Base-by-base conservation (phyloP, 1,139 yeast genomes). In the Scheffersomyces lignicola region DNA sequence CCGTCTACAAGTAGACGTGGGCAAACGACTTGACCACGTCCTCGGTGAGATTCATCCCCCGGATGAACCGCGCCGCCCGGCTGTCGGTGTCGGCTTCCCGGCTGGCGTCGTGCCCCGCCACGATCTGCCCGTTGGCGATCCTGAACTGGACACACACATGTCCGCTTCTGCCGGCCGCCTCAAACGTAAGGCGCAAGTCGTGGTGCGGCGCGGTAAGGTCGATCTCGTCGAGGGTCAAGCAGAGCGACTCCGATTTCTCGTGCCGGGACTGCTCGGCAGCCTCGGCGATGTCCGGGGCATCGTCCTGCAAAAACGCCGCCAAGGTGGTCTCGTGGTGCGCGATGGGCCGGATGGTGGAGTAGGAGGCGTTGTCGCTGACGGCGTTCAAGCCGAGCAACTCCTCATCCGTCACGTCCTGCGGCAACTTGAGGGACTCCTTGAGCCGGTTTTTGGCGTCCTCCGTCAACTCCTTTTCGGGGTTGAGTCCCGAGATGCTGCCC, bases 331-430 rank as follows among this genome's bases (percentile, higher is more conserved):
- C 49, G 12, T 31, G 38, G 10, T 39, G 39, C 10, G 43, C 42
- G 10, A 51, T 48, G 4, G 49, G 47, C 25, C 48, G 50, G n/a
- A 48, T 50, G 2, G 52, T 47, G n/a, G 54, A 47, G 29, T 45
- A 44, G 23, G 41, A 44, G 12, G 58, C 51, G 29, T 43, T 44
- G 24, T 48, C 42, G 36, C 48, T 42, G 11, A 65, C 50, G 1
- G 67, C 60, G 45, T 53, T 63, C 27, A 69, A 51, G 5, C 68
- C 65, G 29, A 65, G 45, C 9, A 69, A 49, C 41, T 69, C 73
- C 39, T 66, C 73, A 37, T 68, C 71, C 0, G 69, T 60, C 5
- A 62, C 65, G 37, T 65, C 67, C 26, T 56, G 53, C 1, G 70
- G 51, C 16, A 69, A 47, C 38, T 63, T 64, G 23, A 69, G 53